Evolutionary conservation across 768 basidiomycete species (phyloP), one percentile per base, ranked within the genome.

Genomic region (Tulasnella sp.): DNA sequence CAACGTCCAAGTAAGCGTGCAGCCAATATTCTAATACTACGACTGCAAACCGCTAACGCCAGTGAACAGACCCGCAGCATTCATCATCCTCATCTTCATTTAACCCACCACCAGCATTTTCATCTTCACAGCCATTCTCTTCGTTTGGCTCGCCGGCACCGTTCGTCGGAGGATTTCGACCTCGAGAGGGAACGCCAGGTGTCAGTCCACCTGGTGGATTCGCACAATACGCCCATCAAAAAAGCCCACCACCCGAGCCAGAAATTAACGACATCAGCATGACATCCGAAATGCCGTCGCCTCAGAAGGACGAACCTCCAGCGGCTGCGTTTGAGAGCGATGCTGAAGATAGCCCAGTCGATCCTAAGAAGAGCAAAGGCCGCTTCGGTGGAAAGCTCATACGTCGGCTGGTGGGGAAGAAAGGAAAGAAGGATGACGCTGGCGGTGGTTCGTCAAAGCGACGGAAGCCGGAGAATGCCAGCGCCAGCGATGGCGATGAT

Each of bases 51-150:
- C 80, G 85, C 85, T 79, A 84, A 85, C 51, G 79, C 85, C 61
- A 13, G 40, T 93, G 93, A 92, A 85, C 83, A 55, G 92, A 92
- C 37, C 91, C 91, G 20, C 83, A 89, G 0, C 86, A 86, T 78
- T 90, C 90, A 82, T 88, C 90, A 29, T 46, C 71, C 5, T 72
- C 73, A 29, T 74, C 73, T 26, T 18, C 73, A 48, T 32, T 74
- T 32, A 46, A 42, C 73, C 44, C 35, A 48, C 39, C 44, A 15
- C 42, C 51, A 16, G 5, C 71, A 26, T 74, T 51, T 51, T 40
- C 32, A 46, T 26, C 44, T n/a, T 10, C 44, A 18, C 73, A 74
- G 16, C 73, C 51, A 15, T 40, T 40, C 20, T 48, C 29, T 13
- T 23, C 29, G 15, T 44, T 74, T 51, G 44, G 32, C 7, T 26